Evolutionary conservation across 805 yeast species (phyloP), one percentile per base, ranked within the genome.

Genomic region (Candida ascalaphidarum): DNA sequence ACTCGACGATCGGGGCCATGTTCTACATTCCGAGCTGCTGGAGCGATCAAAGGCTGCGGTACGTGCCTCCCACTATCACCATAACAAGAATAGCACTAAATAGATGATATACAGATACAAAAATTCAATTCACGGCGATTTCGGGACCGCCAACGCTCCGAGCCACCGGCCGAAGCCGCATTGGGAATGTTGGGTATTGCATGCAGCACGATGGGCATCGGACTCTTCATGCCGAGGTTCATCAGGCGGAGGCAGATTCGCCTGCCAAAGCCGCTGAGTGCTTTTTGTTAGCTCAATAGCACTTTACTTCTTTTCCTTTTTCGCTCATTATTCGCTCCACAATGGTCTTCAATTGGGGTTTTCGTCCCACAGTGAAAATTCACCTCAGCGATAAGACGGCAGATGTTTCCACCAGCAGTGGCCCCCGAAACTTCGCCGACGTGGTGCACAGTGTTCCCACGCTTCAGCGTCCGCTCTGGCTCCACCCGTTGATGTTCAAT

Each of bases 1-100:
- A 20, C 59, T 81, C 43, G 89, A 81, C 48, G 82, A 80, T 41
- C 63, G 92, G 43, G 92, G 92, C 10, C 89, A 81, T 50, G 53
- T 79, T 16, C 53, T 58, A 26, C 46, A 67, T 34, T 61, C 73
- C 35, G 70, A 52, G 34, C 53, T 69, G 27, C 60, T 73, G 4
- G 50, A 48, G 20, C 46, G 56, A 27, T 64, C 74, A 3, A 52
- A 59, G 35, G 33, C 47, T 30, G 58, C 63, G 30, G 46, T 58
- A n/a, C n/a, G n/a, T n/a, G n/a, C n/a, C n/a, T n/a, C n/a, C n/a
- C n/a, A n/a, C n/a, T n/a, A 40, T 7, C 41, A 39, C 11, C 37
- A 35, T 7, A 26, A 31, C 37, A 37, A 31, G 26, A 22, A 31
- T 19, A 32, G 31, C 10, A 18, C 20, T 27, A 30, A 34, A 16